Evolutionary conservation across 2,329 filamentous ascomycete species (phyloP).

Genomic region (Xylaria sp.): DNA sequence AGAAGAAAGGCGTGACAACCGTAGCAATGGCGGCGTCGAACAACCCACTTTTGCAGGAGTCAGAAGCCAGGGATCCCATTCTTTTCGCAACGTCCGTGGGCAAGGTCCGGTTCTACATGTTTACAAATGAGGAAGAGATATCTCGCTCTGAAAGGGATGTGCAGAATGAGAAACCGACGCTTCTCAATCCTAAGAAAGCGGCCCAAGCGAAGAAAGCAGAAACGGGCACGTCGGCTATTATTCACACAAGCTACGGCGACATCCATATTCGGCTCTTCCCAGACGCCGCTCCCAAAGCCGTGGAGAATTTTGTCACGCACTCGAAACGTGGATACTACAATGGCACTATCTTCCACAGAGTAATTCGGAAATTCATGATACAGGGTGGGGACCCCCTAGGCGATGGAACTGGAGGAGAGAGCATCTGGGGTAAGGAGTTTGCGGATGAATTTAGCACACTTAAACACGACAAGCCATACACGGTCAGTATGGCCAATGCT

Average conservation of each 20-base stretch:
- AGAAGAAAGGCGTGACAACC: conserved; percentile 91
- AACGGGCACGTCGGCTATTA: conserved; percentile 77
- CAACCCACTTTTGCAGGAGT: conserved; percentile 91
- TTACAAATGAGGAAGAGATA: conserved; percentile 86
- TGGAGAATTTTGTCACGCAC: conserved; percentile 97
- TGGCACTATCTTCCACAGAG: conserved; percentile 94
- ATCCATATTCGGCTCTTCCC: conserved; percentile 94
- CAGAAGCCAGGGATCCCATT: conserved; percentile 88
- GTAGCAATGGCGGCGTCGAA: conserved; percentile 96
- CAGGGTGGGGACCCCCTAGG: conserved; percentile 84
- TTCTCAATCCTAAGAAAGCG: conserved; percentile 62
- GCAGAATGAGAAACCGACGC: conserved; percentile 89
- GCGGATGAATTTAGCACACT: conserved; percentile 91
- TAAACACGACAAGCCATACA: conserved; percentile 95
- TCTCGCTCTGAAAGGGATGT: conserved; percentile 86
- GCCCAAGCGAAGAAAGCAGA: conserved; percentile 67
- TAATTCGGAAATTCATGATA: conserved; percentile 99
- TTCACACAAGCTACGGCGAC: conserved; percentile 94
- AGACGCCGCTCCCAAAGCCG: conserved; percentile 87
- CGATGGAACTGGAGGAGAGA: conserved; percentile 88
- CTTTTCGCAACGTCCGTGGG: conserved; percentile 81
- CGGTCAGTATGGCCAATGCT: conserved; percentile 96
- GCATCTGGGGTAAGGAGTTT: conserved; percentile 91
- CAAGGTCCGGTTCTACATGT: conserved; percentile 97
- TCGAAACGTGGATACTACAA: conserved; percentile 93